Percentiles rank a stretch among this genome's conserved stretches.
Conservation (phyloP, 805 yeast species). For the Candida yuanshanica region DNA sequence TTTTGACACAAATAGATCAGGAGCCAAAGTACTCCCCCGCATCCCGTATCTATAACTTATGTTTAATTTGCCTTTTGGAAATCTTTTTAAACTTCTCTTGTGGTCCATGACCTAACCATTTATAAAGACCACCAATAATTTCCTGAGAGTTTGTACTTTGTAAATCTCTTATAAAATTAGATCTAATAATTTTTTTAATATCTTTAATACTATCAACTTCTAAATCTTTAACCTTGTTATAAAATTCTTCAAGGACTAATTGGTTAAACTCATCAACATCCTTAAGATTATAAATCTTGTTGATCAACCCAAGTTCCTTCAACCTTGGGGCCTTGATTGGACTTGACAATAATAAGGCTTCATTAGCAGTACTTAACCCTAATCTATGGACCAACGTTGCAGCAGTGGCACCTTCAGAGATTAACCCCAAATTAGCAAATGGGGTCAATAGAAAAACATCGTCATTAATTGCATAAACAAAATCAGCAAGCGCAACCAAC, state of each 20-base stretch:
- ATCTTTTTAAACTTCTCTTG: slow-evolving; percentile 58
- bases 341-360: slow-evolving; percentile 64
- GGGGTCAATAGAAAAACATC: slow-evolving; percentile 62
- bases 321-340: slow-evolving; percentile 60
- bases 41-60: slow-evolving; percentile 44
- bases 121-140: slow-evolving; percentile 58
- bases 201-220: slow-evolving; percentile 38
- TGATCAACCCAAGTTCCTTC: slow-evolving; percentile 51
- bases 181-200: slow-evolving; percentile 35
- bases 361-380: slow-evolving; percentile 68
- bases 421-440: slow-evolving; percentile 76
- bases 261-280: slow-evolving; percentile 43
- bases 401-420: slow-evolving; percentile 75
- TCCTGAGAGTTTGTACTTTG: slow-evolving; percentile 57
- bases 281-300: slow-evolving; percentile 43
- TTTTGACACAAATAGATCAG: background rate
- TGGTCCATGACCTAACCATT: slow-evolving; percentile 71
- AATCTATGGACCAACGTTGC: slow-evolving; percentile 62
- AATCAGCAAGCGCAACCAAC: slow-evolving; percentile 67
- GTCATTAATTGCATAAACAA: slow-evolving; percentile 61
- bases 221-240: slow-evolving; percentile 28
- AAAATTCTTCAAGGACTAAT: slow-evolving; percentile 35
- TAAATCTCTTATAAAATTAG: slow-evolving; percentile 26
- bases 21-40: no score
- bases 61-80: slow-evolving; percentile 48